Conservation (phyloP, 2,329 filamentous ascomycete genomes). For the Scolecobasidium constrictum region DNA sequence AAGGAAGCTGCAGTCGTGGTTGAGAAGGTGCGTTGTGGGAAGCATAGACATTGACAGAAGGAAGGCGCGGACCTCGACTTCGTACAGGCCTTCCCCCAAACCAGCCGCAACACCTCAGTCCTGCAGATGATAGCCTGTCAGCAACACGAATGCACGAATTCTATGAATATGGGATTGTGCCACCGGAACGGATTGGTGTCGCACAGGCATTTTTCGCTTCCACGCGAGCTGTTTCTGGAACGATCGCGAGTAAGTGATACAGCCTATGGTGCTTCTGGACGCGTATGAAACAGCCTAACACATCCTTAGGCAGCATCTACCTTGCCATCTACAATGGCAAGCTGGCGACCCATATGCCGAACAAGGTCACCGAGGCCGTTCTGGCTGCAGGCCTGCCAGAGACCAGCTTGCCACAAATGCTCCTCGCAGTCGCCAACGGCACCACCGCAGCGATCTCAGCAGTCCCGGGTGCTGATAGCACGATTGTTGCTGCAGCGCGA, state of each 20-base stretch:
- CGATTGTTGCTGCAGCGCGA: conserved; percentile 13
- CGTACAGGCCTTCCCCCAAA: too few species aligned
- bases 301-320: conserved; percentile 23
- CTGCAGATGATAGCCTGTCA: too few species aligned
- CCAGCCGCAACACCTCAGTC: too few species aligned
- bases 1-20: too few species aligned
- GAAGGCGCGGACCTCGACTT: too few species aligned
- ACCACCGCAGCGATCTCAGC: conserved; percentile 14
- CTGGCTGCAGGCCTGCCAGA: conserved; percentile 16
- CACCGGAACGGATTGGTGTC: conserved; percentile 34
- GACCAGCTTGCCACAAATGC: conserved; percentile 16
- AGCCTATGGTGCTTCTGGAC: too few species aligned
- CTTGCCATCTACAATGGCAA: conserved; percentile 22
- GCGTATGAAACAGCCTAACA: too few species aligned
- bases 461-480: conserved; percentile 15
- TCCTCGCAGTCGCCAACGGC: conserved; percentile 12
- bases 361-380: conserved; percentile 16
- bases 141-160: too few species aligned
- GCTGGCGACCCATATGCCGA: conserved; percentile 17
- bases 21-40: too few species aligned
- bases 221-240: not conserved
- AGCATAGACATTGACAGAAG: too few species aligned
- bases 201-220: conserved; percentile 33
- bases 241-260: conserved; percentile 12
- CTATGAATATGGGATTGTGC: too few species aligned